These are phyloP conservation scores for Boletus reticuloceps DNA, from an alignment of 768 basidiomycete genomes.

Conservation along the genomic window DNA sequence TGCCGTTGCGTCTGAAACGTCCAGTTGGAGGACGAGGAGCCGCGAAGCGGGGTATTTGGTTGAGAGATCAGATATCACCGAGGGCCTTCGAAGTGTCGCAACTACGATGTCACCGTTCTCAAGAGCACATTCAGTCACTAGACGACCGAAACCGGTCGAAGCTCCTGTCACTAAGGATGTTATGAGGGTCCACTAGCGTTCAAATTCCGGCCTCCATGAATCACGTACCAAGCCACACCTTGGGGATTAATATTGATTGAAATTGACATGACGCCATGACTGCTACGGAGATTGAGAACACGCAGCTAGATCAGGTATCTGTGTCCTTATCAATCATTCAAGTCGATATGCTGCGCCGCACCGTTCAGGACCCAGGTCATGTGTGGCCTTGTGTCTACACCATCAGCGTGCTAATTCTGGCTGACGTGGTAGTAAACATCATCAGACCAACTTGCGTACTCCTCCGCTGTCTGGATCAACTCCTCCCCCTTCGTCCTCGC, in stretches of 20 bases:
- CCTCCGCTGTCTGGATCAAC: conserved; percentile 20
- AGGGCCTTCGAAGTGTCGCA: conserved; percentile 45
- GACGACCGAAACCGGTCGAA: conserved; percentile 40
- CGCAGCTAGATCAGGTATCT: neutral
- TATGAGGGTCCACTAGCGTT: neutral
- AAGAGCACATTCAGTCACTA: conserved; percentile 34
- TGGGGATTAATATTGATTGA: neutral
- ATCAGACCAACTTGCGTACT: conserved; percentile 29
- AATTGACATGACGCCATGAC: neutral
- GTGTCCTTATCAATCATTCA: too few species aligned
- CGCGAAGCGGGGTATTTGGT: conserved; percentile 29
- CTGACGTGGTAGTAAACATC: conserved; percentile 17
- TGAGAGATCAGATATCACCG: conserved; percentile 30
- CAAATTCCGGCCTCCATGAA: neutral
- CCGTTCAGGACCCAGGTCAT: neutral
- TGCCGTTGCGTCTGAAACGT: conserved; percentile 35
- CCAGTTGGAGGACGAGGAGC: conserved; percentile 40
- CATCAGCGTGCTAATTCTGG: conserved; percentile 4
- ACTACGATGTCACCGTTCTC: conserved; percentile 39
- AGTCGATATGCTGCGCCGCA: too few species aligned
- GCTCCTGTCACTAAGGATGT: conserved; percentile 39
- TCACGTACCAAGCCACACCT: conserved; percentile 25
- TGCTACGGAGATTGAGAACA: neutral
- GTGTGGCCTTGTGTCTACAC: neutral
- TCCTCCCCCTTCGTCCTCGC: conserved; percentile 22